A percentile compares a stretch with the other conserved stretches of the same genome.
Conservation (phyloP, 176 grass and related monocot species). For the Puccinellia tenuiflora region DNA sequence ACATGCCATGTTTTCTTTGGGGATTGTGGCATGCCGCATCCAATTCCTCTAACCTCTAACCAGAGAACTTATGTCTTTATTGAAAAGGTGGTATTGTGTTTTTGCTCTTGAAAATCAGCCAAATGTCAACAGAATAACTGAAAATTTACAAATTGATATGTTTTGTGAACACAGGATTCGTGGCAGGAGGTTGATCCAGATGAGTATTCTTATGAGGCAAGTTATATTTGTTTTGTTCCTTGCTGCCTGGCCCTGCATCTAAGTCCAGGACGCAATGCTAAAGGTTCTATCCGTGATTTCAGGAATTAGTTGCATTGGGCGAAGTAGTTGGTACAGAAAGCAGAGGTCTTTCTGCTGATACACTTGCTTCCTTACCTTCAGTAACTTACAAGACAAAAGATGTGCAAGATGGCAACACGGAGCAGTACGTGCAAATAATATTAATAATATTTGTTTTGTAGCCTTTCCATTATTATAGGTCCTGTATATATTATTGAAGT, state of each 20-base stretch:
- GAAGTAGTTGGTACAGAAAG: conserved; percentile 91
- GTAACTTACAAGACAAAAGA: conserved; percentile 77
- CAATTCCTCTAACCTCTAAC: not conserved
- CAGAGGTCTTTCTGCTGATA: conserved; percentile 85
- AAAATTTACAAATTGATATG: not conserved
- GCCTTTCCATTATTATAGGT: conserved; percentile 2
- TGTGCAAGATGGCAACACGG: conserved; percentile 74
- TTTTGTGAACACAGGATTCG: conserved; percentile 60
- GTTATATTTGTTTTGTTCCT: conserved; percentile 11
- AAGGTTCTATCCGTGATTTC: conserved; percentile 24
- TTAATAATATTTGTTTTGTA: conserved; percentile 30
- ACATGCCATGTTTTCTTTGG: not conserved
- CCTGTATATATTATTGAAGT: not conserved
- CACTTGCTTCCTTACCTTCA: conserved; percentile 83
- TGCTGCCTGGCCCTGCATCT: not conserved
- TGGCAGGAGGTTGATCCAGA: conserved; percentile 98
- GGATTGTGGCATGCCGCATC: not conserved
- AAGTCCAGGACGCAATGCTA: not conserved
- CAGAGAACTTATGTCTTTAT: conserved; percentile 1
- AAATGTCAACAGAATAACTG: not conserved
- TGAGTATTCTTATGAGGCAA: conserved; percentile 93
- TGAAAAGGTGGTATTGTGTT: not conserved
- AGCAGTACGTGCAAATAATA: conserved; percentile 70
- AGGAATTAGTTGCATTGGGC: conserved; percentile 94
- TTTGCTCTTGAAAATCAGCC: not conserved